Conservation (phyloP, 2,329 filamentous ascomycete genomes). For the Trematosphaeria pertusa region DNA sequence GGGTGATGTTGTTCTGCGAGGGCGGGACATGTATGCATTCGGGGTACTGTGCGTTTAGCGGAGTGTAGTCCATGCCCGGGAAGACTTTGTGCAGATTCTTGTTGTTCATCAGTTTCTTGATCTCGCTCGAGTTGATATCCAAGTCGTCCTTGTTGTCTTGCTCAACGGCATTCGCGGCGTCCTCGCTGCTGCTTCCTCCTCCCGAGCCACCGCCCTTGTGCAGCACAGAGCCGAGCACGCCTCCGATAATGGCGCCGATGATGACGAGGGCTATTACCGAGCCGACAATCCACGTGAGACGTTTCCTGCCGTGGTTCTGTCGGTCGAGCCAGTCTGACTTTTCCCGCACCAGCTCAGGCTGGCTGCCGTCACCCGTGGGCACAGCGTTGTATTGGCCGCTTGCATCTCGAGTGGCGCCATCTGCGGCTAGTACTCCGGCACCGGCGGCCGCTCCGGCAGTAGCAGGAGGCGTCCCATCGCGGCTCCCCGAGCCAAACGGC, state of each 20-base stretch:
- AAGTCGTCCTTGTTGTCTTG: constrained; percentile 78
- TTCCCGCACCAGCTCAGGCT: constrained; percentile 54
- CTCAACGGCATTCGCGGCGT: constrained; percentile 52
- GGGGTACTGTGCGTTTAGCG: constrained; percentile 88
- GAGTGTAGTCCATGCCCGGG: constrained; percentile 93
- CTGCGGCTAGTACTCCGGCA: constrained; percentile 40
- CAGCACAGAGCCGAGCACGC: constrained; percentile 75
- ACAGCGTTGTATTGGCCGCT: constrained; percentile 41
- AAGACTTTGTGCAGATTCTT: constrained; percentile 87
- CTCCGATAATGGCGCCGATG: constrained; percentile 74
- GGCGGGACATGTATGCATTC: constrained; percentile 78
- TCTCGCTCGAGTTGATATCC: constrained; percentile 75
- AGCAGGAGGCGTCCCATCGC: constrained; percentile 43
- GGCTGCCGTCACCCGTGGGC: constrained; percentile 12
- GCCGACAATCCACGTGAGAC: constrained; percentile 73
- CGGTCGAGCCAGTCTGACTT: constrained; percentile 71
- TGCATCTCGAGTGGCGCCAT: constrained; percentile 47
- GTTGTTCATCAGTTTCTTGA: constrained; percentile 83
- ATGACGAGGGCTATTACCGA: constrained; percentile 69
- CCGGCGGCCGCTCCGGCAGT: constrained; percentile 52
- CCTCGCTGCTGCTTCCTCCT: constrained; percentile 22
- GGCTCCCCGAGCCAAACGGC: constrained; percentile 59
- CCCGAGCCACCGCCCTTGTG: constrained; percentile 50
- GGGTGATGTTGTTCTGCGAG: constrained; percentile 92
- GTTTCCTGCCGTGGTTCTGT: constrained; percentile 68